Base-by-base conservation (phyloP, 192 early-diverging fungal genomes). In the Podochytrium sp. region DNA sequence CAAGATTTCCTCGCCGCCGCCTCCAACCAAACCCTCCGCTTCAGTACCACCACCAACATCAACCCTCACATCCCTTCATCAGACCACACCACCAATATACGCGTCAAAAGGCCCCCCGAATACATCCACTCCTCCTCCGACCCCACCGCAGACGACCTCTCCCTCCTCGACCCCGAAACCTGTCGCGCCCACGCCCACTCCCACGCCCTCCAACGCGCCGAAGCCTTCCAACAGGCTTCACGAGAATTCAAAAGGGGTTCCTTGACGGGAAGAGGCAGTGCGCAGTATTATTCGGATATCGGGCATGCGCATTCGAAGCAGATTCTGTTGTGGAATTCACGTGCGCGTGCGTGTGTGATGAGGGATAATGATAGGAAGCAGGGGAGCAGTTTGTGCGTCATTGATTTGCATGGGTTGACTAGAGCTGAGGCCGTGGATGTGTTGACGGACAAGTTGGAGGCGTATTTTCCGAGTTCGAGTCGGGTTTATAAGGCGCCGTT, bases 321-420 rank as follows among this genome's bases (percentile, higher is more conserved):
- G 14, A 56, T 75, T 14, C 18, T 10, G 6, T 56, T 37, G 14
- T 75, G 74, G 74, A 75, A 75, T 40, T 20, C 64, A 14, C 74
- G 57, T 12, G 74, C 74, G 6, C 50, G 52, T 10, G n/a, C 38
- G 29, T 53, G 49, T 40, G 33, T 75, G 18, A 7, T 59, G 25
- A 32, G 37, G 12, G 5, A 51, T 10, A 65, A 75, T 43, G 37
- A 20, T 25, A 16, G 3, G 10, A 23, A 18, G 3, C 72, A 74
- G 20, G 49, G 49, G 4, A 41, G 58, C 40, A 38, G 43, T 33
- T 25, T 16, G 27, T 55, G 23, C 63, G 41, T 59, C 3, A 50
- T 75, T 7, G 74, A 75, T 35, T 55, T 75, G 20, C 74, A 75
- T 38, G 74, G 74, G 1, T 33, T 75, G 5, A 75, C 74, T 2